Conservation (phyloP, 768 basidiomycete genomes). For the Boletales sp. region DNA sequence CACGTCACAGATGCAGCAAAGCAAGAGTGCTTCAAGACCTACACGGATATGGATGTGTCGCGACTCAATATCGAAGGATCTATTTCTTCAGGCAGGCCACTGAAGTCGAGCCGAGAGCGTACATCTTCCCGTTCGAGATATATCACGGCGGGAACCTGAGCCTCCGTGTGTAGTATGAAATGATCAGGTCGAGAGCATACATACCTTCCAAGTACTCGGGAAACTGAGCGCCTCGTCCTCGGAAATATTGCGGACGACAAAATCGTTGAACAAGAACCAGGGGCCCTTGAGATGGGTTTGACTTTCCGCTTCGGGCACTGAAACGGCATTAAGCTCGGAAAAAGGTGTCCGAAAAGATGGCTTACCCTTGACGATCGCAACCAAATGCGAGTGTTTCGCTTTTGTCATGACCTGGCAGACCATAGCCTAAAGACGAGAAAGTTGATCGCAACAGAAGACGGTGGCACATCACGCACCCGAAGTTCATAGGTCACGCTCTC, state of each 20-base stretch:
- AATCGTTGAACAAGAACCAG: constrained; percentile 98
- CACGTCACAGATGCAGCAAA: not conserved
- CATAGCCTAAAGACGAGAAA: constrained; percentile 53
- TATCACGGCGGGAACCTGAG: constrained; percentile 82
- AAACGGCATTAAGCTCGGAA: not conserved
- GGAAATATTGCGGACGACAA: constrained; percentile 78
- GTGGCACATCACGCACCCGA: constrained; percentile 46
- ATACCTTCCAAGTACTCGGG: constrained; percentile 88
- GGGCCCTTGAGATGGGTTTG: constrained; percentile 42
- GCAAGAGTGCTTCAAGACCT: constrained; percentile 22
- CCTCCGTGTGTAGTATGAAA: constrained; percentile 14
- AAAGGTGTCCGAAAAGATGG: not conserved
- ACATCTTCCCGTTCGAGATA: constrained; percentile 79
- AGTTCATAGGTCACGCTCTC: constrained; percentile 64
- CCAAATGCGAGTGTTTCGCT: constrained; percentile 74
- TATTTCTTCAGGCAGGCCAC: constrained; percentile 56
- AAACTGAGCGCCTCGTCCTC: constrained; percentile 89
- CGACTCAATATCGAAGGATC: constrained; percentile 75
- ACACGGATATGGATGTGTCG: constrained; percentile 89
- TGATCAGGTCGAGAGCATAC: constrained; percentile 10
- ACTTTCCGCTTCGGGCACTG: constrained; percentile 69
- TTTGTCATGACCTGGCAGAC: constrained; percentile 77
- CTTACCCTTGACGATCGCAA: constrained; percentile 80
- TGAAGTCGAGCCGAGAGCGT: constrained; percentile 56
- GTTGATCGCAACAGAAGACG: not conserved